Evolutionary conservation across 1,284 basidiomycete genomes (phyloP), one percentile per base, ranked within the genome.

Genomic region (Somion occarium): DNA sequence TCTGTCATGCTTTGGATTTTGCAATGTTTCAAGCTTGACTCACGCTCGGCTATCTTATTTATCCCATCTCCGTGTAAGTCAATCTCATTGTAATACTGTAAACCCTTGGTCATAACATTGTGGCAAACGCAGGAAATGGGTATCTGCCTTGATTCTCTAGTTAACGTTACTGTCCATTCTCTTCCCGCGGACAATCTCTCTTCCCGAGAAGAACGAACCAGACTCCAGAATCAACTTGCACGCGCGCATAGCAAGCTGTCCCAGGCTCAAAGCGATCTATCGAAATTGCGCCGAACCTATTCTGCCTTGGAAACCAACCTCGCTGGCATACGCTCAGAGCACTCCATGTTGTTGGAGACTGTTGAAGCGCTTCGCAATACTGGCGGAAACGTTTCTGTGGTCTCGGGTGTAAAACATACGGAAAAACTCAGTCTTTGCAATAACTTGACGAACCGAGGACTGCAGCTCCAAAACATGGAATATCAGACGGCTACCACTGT

Each of bases 261-360:
- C 9, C 46, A 42, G 19, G 25, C 46, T 12, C 49, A 52, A 44
- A 13, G 42, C 3, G 55, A 56, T 11, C 1, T 51, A 5, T n/a
- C n/a, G n/a, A 50, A 43, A 7, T 34, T 52, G 1, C 52, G 50
- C 13, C 39, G 47, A 15, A 30, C 5, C 23, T 15, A 23, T 30
- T 26, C 24, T 9, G 3, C 13, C 5, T 13, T 27, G 5, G 44
- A 44, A 24, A n/a, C 48, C 3, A 41, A 50, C 5, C 15, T 44
- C 3, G 20, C 48, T 22, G 18, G 41, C 26, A 15, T 44, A 27
- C 48, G 41, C n/a, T 27, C 44, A 46, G 25, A 53, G 44, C 24
- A 26, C 20, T 15, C 23, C 25, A 15, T 23, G 51, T 20, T 43
- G 38, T 5, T 20, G 43, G 12, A 15, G 23, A 12, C 27, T 52